Conservation (phyloP, 2,329 filamentous ascomycete species). For the Diaporthe citrichinensis region DNA sequence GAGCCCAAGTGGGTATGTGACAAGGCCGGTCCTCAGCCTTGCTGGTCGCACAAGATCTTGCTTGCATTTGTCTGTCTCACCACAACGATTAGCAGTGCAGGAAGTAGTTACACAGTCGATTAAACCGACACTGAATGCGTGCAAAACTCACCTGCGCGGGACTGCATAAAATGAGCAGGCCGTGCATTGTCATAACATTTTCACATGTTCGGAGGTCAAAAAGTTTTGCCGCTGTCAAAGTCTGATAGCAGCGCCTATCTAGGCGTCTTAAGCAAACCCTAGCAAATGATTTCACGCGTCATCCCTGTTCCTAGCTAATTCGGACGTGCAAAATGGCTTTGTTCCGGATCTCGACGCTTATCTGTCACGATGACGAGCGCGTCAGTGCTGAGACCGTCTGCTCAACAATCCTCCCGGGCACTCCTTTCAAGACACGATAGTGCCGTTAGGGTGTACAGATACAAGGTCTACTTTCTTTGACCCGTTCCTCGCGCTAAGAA, state of each 20-base stretch:
- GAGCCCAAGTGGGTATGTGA: neutral
- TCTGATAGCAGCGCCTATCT: slow-evolving; percentile 6
- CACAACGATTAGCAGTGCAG: neutral
- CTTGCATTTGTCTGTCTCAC: slow-evolving; percentile 12
- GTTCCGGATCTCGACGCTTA: slow-evolving; percentile 5
- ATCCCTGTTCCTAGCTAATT: slow-evolving; percentile 21
- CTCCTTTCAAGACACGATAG: neutral
- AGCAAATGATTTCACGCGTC: slow-evolving; percentile 2
- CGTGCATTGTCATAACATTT: slow-evolving; percentile 11
- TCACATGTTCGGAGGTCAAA: slow-evolving; percentile 19
- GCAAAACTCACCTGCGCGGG: neutral
- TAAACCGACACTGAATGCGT: neutral
- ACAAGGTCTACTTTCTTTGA: slow-evolving; percentile 19
- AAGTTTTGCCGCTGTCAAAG: slow-evolving; percentile 2
- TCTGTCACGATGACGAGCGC: slow-evolving; percentile 26
- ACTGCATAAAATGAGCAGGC: neutral
- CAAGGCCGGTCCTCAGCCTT: slow-evolving; percentile 16
- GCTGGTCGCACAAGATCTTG: slow-evolving; percentile 31
- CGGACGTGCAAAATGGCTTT: slow-evolving; percentile 2
- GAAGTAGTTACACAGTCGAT: neutral
- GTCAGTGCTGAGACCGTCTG: slow-evolving; percentile 5
- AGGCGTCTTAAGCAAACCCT: slow-evolving; percentile 8
- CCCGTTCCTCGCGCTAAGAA: slow-evolving; percentile 2
- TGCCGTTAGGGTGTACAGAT: slow-evolving; percentile 10
- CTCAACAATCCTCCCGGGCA: neutral